phyloP scores from a whole-genome alignment of 2,329 filamentous ascomycete genomes.

The Exophiala lecanii-corni region DNA sequence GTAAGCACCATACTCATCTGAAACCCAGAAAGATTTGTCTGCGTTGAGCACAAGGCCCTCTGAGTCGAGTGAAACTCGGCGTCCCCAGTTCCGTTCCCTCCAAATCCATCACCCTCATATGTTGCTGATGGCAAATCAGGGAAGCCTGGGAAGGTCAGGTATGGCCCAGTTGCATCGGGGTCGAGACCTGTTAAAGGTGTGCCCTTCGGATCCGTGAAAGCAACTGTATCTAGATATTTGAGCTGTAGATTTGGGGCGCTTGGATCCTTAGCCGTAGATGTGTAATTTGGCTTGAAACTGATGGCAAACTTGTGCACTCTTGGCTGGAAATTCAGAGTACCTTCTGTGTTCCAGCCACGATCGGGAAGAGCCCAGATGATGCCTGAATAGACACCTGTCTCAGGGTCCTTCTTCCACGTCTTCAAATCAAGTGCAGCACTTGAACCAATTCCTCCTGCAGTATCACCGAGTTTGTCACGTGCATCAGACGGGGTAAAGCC shows the following conservation, averaged over 20 bases:
- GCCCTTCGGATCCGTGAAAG: constrained; percentile 60
- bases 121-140: constrained; percentile 59
- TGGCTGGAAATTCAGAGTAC: constrained; percentile 63
- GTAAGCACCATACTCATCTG: constrained; percentile 67
- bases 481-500: constrained; percentile 56
- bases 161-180: constrained; percentile 48
- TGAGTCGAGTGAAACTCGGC: constrained; percentile 57
- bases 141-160: constrained; percentile 54
- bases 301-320: constrained; percentile 65
- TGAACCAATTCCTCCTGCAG: constrained; percentile 62
- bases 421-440: constrained; percentile 58
- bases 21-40: constrained; percentile 63
- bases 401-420: constrained; percentile 51
- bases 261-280: constrained; percentile 43
- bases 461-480: constrained; percentile 65
- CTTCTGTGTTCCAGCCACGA: constrained; percentile 68
- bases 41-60: constrained; percentile 61
- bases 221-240: constrained; percentile 60
- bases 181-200: constrained; percentile 62
- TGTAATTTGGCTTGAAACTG: constrained; percentile 50
- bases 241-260: constrained; percentile 58
- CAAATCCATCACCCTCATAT: constrained; percentile 65
- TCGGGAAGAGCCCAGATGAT: constrained; percentile 62
- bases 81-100: constrained; percentile 56
- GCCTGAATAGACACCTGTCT: constrained; percentile 53